Evolutionary conservation across 2,329 filamentous ascomycete species (phyloP).

Genomic region (Ceratocystis cubensis): DNA sequence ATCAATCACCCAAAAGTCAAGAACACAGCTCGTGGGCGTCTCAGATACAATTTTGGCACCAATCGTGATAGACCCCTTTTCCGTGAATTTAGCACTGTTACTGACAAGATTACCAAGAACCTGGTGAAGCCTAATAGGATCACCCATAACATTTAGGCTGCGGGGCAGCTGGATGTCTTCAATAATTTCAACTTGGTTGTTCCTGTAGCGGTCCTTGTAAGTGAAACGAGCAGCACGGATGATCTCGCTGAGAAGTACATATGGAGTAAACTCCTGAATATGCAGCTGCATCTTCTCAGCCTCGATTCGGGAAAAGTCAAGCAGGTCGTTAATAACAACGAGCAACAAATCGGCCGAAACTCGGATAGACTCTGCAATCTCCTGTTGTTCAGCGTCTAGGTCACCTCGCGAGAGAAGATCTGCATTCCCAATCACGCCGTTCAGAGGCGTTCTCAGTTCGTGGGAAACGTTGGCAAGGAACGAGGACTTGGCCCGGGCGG

Average conservation of each 20-base stretch:
- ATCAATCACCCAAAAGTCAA: slow-evolving; percentile 78
- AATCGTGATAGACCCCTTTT: slow-evolving; percentile 74
- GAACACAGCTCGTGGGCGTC: slow-evolving; percentile 53
- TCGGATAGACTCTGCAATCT: slow-evolving; percentile 78
- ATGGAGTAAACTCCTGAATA: slow-evolving; percentile 54
- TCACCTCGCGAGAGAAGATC: slow-evolving; percentile 68
- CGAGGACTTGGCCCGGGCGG: slow-evolving; percentile 69
- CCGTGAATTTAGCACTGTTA: slow-evolving; percentile 91
- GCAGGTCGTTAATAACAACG: slow-evolving; percentile 89
- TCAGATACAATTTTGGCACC: slow-evolving; percentile 61
- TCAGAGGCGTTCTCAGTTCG: slow-evolving; percentile 69
- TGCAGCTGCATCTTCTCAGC: slow-evolving; percentile 77
- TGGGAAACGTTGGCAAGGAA: slow-evolving; percentile 72
- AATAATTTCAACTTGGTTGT: slow-evolving; percentile 50
- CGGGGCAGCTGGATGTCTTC: slow-evolving; percentile 63
- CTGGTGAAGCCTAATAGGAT: slow-evolving; percentile 54
- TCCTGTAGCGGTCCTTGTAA: slow-evolving; percentile 49
- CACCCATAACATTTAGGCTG: slow-evolving; percentile 52
- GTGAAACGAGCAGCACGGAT: slow-evolving; percentile 55
- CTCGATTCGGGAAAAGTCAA: slow-evolving; percentile 92
- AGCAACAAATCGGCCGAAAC: slow-evolving; percentile 75
- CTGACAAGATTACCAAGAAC: slow-evolving; percentile 73
- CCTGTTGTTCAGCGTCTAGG: slow-evolving; percentile 62
- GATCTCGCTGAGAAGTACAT: slow-evolving; percentile 54
- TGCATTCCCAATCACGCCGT: slow-evolving; percentile 79